Conservation (phyloP, 805 yeast species). For the Hemisphaericaspora nanyangensis region DNA sequence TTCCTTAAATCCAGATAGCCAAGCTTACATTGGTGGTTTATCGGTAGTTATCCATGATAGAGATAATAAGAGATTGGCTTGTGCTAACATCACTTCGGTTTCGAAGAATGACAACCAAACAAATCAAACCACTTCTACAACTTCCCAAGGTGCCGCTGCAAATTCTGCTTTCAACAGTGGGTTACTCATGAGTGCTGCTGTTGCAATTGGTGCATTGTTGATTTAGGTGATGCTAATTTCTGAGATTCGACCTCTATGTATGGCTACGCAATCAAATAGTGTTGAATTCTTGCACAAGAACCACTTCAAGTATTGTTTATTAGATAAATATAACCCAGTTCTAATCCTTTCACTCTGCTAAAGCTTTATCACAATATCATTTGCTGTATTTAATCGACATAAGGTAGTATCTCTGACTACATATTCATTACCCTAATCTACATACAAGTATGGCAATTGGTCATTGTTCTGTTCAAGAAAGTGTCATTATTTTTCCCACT, state of each 20-base stretch:
- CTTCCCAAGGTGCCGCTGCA: constrained; percentile 1
- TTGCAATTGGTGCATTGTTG: constrained; percentile 7
- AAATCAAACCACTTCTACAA: not conserved
- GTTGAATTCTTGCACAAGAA: not conserved
- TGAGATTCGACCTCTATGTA: too few relatives aligned
- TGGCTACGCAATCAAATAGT: too few relatives aligned
- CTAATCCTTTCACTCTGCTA: too few relatives aligned
- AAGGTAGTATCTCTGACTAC: too few relatives aligned
- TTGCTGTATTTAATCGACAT: too few relatives aligned
- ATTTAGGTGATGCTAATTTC: too few relatives aligned
- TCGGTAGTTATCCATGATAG: constrained; percentile 35
- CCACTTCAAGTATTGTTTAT: not conserved
- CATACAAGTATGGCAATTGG: not conserved
- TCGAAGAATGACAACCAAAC: not conserved
- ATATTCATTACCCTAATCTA: not conserved
- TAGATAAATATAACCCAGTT: not conserved
- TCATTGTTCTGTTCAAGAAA: not conserved
- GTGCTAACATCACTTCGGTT: constrained; percentile 33
- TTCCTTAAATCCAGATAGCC: constrained; percentile 25
- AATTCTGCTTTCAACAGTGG: constrained; percentile 1
- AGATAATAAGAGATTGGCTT: constrained; percentile 31
- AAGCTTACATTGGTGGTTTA: constrained; percentile 29
- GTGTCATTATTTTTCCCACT: not conserved
- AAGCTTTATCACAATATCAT: too few relatives aligned
- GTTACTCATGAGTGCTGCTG: constrained; percentile 3